These are phyloP conservation scores for Aspergillus egyptiacus DNA, from an alignment of 495 filamentous ascomycete species.

Conservation along the genomic window DNA sequence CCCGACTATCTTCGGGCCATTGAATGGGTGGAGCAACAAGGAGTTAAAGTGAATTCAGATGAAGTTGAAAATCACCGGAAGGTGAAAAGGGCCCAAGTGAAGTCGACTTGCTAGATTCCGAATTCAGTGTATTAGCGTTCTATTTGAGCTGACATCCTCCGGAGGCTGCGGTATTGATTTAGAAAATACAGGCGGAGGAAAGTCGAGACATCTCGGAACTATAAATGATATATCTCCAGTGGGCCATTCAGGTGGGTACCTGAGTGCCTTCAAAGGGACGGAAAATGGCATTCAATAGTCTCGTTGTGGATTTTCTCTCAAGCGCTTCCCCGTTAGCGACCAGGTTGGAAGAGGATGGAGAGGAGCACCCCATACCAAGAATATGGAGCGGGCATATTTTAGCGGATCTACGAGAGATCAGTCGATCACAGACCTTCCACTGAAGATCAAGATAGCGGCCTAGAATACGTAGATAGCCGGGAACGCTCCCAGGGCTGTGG, in stretches of 20 bases:
- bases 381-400: slow-evolving; percentile 10
- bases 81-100: background rate
- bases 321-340: background rate
- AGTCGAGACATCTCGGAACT: slow-evolving; percentile 2
- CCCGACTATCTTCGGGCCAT: slow-evolving; percentile 19
- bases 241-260: slow-evolving; percentile 11
- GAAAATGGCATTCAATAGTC: slow-evolving; percentile 8
- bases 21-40: slow-evolving; percentile 16
- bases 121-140: background rate
- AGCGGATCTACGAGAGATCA: slow-evolving; percentile 8
- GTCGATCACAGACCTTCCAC: slow-evolving; percentile 3
- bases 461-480: no score
- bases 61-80: slow-evolving; percentile 4
- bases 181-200: slow-evolving; percentile 4
- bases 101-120: slow-evolving; percentile 2
- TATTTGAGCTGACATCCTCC: background rate
- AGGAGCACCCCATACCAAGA: background rate
- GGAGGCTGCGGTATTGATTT: background rate
- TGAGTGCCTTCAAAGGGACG: slow-evolving; percentile 7
- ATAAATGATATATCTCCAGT: slow-evolving; percentile 13
- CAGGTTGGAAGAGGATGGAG: background rate
- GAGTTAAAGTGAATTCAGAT: slow-evolving; percentile 5
- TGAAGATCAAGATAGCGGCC: slow-evolving; percentile 4
- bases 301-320: slow-evolving; percentile 2
- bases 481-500: slow-evolving; percentile 8